phyloP scores from a whole-genome alignment of 306 rosid genomes.

The Prunus salicina region DNA sequence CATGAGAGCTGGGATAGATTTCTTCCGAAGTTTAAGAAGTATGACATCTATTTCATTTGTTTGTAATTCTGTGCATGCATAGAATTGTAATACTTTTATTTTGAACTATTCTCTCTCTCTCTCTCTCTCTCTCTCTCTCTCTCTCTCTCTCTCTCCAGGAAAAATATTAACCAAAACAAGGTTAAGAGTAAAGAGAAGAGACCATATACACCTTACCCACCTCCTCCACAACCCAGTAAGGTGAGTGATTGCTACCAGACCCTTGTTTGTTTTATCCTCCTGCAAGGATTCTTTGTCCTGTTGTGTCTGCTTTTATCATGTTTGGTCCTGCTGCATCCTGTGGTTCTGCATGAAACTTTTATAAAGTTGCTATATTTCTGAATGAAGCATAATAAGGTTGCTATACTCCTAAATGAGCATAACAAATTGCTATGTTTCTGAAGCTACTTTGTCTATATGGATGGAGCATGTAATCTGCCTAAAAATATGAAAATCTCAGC shows the following conservation, averaged over 20 bases:
- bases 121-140: no score
- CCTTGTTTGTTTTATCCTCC: not conserved
- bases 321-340: no score
- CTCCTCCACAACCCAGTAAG: conserved; percentile 90
- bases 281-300: not conserved
- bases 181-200: conserved; percentile 64
- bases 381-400: not conserved
- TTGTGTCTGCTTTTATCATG: no score
- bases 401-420: not conserved
- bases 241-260: conserved; percentile 37
- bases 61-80: conserved; percentile 10
- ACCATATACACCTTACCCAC: conserved; percentile 85
- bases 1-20: conserved; percentile 92
- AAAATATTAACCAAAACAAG: conserved; percentile 82
- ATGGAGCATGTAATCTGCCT: not conserved
- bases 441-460: not conserved
- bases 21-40: conserved; percentile 93
- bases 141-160: conserved; percentile 56
- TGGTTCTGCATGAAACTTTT: no score
- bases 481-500: not conserved
- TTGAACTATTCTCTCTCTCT: not conserved
- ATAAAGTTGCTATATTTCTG: not conserved
- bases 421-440: not conserved
- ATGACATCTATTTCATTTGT: conserved; percentile 13
- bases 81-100: not conserved